phyloP scores from a whole-genome alignment of 179 eudicot genomes.

The Silene noctiflora region DNA sequence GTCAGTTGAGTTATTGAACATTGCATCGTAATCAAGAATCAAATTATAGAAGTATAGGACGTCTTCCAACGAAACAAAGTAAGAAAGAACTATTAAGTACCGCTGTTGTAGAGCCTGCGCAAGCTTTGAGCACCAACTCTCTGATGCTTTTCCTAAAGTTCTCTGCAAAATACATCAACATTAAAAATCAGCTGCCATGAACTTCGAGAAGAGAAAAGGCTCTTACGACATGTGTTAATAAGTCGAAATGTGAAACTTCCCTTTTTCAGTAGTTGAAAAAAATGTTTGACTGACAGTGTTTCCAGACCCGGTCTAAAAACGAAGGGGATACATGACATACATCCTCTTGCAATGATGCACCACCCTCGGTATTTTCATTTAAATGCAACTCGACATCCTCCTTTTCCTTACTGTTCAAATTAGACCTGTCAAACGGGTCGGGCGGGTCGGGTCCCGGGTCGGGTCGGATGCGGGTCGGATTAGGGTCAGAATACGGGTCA shows the following conservation, averaged over 20 bases:
- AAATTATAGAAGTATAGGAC: no score
- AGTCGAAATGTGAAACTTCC: not conserved
- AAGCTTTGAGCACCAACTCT: not conserved
- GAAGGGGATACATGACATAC: constrained; percentile 2
- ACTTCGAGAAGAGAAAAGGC: not conserved
- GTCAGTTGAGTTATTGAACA: no score
- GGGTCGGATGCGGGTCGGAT: no score
- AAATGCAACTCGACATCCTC: not conserved
- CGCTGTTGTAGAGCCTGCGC: not conserved
- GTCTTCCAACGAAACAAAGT: not conserved
- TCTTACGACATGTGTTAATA: not conserved
- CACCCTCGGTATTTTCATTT: no score
- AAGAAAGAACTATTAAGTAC: not conserved
- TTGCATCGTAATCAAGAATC: no score
- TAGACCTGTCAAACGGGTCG: no score
- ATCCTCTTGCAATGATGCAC: no score
- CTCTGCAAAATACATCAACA: constrained; percentile 4
- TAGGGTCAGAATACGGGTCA: no score
- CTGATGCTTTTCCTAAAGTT: not conserved
- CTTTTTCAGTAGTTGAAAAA: constrained; percentile 7
- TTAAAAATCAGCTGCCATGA: not conserved
- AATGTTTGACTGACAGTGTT: not conserved
- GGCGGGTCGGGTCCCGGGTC: no score
- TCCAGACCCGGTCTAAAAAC: not conserved
- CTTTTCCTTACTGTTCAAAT: no score